These are phyloP conservation scores for Bjerkandera adusta DNA, from an alignment of 1,284 basidiomycete genomes.

Conservation along the genomic window DNA sequence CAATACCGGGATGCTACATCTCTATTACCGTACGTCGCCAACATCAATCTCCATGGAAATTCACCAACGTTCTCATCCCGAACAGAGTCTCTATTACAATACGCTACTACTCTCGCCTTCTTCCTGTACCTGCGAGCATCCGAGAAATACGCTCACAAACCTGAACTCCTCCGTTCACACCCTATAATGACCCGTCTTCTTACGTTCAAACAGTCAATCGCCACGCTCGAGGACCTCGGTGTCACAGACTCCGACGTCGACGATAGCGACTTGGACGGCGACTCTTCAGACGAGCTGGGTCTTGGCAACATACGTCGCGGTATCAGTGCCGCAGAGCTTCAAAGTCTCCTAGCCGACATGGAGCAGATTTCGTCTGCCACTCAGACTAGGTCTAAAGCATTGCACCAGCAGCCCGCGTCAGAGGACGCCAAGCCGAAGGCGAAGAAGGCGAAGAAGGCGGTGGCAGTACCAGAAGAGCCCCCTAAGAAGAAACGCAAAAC, in stretches of 20 bases:
- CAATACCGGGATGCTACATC: slow-evolving; percentile 64
- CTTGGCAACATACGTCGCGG: slow-evolving; percentile 17
- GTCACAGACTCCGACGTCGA: slow-evolving; percentile 48
- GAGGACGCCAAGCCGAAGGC: slow-evolving; percentile 20
- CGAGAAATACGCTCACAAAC: slow-evolving; percentile 58
- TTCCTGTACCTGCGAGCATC: slow-evolving; percentile 86
- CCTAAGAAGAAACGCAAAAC: slow-evolving; percentile 32
- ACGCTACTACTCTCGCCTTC: slow-evolving; percentile 89
- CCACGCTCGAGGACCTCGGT: slow-evolving; percentile 81
- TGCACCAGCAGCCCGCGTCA: slow-evolving; percentile 21
- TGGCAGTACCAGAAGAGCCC: slow-evolving; percentile 19
- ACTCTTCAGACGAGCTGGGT: slow-evolving; percentile 22
- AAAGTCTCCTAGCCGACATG: slow-evolving; percentile 54
- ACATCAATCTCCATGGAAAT: slow-evolving; percentile 4
- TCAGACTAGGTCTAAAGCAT: too few species aligned
- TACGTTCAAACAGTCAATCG: slow-evolving; percentile 81
- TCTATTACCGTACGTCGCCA: slow-evolving; percentile 67
- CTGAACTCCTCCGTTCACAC: slow-evolving; percentile 67
- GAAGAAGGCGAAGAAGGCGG: slow-evolving; percentile 10
- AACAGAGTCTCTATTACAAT: slow-evolving; percentile 85
- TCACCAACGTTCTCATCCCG: background rate
- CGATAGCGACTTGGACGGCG: slow-evolving; percentile 32
- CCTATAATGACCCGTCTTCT: slow-evolving; percentile 84
- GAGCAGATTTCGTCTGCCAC: slow-evolving; percentile 18
- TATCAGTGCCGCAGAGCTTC: slow-evolving; percentile 51